Base-by-base conservation (phyloP, 2,329 filamentous ascomycete genomes). In the Keithomyces neogunnii region DNA sequence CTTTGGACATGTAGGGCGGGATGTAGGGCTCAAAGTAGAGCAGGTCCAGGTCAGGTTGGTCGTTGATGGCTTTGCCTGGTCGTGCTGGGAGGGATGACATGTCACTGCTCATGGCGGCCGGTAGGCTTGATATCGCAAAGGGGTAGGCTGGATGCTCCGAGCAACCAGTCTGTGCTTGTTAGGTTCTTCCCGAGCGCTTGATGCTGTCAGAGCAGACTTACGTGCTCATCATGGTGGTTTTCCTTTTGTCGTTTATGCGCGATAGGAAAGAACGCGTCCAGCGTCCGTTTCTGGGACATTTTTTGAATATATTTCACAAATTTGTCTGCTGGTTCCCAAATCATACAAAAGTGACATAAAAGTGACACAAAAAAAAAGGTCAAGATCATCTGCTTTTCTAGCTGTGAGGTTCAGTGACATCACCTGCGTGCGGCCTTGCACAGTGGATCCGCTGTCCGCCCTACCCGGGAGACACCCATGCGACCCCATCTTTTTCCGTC, bases 11-110 rank as follows among this genome's bases (percentile, higher is more conserved):
- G 10, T 74, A 65, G 2, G 72, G 68, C 0, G 84, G 77, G 3
- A 91, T 75, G 56, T 86, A 91, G 0, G 87, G 86, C 59, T 88
- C 77, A 63, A 85, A 91, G 66, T 88, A 88, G 7, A 91, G 67
- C 0, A 92, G 73, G 62, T 91, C 85, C 0, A 91, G 74, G 56
- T 90, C 78, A 0, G 80, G 77, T 59, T 86, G 81, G 60, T 89
- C 75, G 57, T 81, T 81, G 57, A 90, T 84, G 3, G 63, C 59
- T 45, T 69, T 74, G 1, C 75, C 78, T 53, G 78, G 71, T 26
- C 73, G 68, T 1, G 76, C 74, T 5, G 84, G 81, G 2, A 75
- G 58, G 3, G 70, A 72, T 0, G 61, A 54, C 2, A 80, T 52
- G 45, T 72, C 70, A 13, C 60, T 64, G 47, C 61, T 62, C 7